phyloP scores from a whole-genome alignment of 1,139 yeast genomes.

The Geotrichum histeridarum region DNA sequence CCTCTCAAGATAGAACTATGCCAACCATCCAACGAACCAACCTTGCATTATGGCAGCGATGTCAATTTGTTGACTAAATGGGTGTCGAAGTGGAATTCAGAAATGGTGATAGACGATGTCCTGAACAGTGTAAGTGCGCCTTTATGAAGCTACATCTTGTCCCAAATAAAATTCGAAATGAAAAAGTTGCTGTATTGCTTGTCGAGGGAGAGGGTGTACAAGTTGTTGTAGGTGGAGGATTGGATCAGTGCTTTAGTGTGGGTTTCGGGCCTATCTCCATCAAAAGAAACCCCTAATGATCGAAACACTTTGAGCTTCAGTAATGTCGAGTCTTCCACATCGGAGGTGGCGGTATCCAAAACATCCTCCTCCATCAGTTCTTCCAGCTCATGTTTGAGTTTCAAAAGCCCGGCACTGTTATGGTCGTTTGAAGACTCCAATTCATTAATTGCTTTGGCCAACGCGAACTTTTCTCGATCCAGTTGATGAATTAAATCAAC shows the following conservation, averaged over 20 bases:
- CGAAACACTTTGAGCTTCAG: conserved; percentile 40
- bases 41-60: conserved; percentile 52
- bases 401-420: conserved; percentile 43
- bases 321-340: conserved; percentile 36
- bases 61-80: conserved; percentile 40
- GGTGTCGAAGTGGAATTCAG: conserved; percentile 43
- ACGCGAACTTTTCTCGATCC: conserved; percentile 49
- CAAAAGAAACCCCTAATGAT: conserved; percentile 38
- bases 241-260: conserved; percentile 48
- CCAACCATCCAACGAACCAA: conserved; percentile 45
- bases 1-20: conserved; percentile 44
- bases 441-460: conserved; percentile 55
- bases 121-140: conserved; percentile 48
- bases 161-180: conserved; percentile 70
- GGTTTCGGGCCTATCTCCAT: conserved; percentile 29
- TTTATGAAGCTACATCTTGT: conserved; percentile 33
- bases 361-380: conserved; percentile 35
- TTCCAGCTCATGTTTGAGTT: conserved; percentile 42
- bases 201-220: conserved; percentile 52
- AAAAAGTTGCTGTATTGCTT: conserved; percentile 58
- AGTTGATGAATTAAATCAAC: conserved; percentile 34
- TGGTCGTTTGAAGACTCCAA: conserved; percentile 51
- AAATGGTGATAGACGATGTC: conserved; percentile 47
- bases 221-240: conserved; percentile 45
- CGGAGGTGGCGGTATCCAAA: conserved; percentile 30